Conservation (phyloP, 2,329 filamentous ascomycete species). For the Calonectria crousiana region DNA sequence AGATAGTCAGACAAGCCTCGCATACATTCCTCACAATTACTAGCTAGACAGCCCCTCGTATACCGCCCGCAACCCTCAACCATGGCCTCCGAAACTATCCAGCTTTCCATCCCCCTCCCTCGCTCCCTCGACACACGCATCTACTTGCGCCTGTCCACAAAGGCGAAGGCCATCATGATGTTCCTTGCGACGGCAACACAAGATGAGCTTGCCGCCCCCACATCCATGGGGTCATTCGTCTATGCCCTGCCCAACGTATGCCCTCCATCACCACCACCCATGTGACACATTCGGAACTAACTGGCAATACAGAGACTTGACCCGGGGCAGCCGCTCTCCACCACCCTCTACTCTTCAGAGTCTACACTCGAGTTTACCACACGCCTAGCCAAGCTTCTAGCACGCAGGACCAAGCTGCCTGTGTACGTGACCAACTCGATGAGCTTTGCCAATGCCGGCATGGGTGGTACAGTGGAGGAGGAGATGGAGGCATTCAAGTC, state of each 20-base stretch:
- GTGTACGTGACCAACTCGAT: conserved; percentile 94
- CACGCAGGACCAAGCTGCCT: conserved; percentile 77
- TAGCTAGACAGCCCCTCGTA: not conserved
- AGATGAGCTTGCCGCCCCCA: conserved; percentile 62
- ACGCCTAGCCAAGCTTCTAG: conserved; percentile 85
- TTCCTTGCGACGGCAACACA: conserved; percentile 70
- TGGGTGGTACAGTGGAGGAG: conserved; percentile 88
- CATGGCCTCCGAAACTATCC: conserved; percentile 43
- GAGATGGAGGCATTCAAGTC: conserved; percentile 90
- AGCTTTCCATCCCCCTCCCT: conserved; percentile 72
- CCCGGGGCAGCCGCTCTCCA: conserved; percentile 76
- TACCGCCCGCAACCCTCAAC: not conserved
- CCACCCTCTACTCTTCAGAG: conserved; percentile 81
- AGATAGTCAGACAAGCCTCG: not conserved
- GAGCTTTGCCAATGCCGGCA: conserved; percentile 77
- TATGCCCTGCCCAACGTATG: conserved; percentile 92
- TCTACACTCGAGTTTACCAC: conserved; percentile 88
- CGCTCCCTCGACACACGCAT: conserved; percentile 71
- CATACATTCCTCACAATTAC: not conserved
- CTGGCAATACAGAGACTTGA: conserved; percentile 59
- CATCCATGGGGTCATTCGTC: conserved; percentile 87
- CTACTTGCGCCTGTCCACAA: conserved; percentile 70
- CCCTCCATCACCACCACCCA: conserved; percentile 25
- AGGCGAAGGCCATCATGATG: conserved; percentile 69
- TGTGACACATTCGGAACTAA: conserved; percentile 26